phyloP scores from a whole-genome alignment of 208 protist genomes.

The Crithidia thermophila region DNA sequence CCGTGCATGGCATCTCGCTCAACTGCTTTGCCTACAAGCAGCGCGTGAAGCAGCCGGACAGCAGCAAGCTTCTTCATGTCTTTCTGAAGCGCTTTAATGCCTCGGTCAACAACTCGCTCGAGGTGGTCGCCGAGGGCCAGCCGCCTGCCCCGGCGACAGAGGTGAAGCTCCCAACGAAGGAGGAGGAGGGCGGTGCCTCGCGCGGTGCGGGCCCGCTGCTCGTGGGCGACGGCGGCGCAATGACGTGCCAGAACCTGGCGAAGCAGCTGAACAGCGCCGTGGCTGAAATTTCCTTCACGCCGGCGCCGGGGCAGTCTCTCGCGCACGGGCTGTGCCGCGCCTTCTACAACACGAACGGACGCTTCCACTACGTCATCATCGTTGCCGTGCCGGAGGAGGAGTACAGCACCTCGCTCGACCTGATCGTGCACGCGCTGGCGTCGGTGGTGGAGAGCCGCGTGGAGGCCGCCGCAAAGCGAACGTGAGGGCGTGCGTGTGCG shows the following conservation, averaged over 20 bases:
- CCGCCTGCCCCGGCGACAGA: conserved; percentile 8
- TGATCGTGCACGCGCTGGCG: conserved; percentile 72
- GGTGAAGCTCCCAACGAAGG: background rate
- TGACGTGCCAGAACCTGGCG: conserved; percentile 48
- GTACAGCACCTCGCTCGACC: conserved; percentile 61
- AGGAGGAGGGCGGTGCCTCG: background rate
- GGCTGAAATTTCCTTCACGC: conserved; percentile 76
- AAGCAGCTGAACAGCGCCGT: conserved; percentile 62
- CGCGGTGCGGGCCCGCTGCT: background rate
- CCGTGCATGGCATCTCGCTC: conserved; percentile 75
- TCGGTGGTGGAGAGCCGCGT: conserved; percentile 74
- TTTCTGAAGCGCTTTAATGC: conserved; percentile 84
- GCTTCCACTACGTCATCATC: conserved; percentile 79
- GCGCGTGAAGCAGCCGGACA: conserved; percentile 61
- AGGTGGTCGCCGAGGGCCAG: conserved; percentile 40
- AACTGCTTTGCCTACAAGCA: conserved; percentile 86
- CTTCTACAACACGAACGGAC: conserved; percentile 79
- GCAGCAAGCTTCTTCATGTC: conserved; percentile 56
- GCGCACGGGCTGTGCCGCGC: conserved; percentile 77
- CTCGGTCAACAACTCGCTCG: conserved; percentile 73
- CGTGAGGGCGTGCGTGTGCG: conserved; percentile 18
- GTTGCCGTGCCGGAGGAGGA: conserved; percentile 78
- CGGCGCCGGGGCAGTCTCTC: conserved; percentile 50
- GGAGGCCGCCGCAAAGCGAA: conserved; percentile 63
- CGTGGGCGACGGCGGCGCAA: conserved; percentile 3